Evolutionary conservation across 805 yeast species (phyloP).

Genomic region (Ascoidea rubescens): DNA sequence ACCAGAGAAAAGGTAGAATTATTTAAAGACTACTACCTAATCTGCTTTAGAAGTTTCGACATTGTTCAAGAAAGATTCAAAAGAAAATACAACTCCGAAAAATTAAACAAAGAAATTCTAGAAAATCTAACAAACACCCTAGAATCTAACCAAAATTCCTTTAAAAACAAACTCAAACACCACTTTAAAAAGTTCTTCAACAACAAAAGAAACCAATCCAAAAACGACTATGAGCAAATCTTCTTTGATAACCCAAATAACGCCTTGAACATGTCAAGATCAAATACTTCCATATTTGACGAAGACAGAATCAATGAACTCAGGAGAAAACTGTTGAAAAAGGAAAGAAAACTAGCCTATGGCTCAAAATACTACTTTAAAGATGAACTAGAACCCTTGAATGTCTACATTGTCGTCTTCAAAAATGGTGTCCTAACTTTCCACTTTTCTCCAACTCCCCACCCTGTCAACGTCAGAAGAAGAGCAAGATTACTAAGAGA

Average conservation of each 20-base stretch:
- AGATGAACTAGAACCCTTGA: slow-evolving; percentile 70
- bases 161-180: not conserved
- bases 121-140: slow-evolving; percentile 16
- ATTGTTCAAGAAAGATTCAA: slow-evolving; percentile 61
- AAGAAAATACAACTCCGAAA: slow-evolving; percentile 33
- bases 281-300: slow-evolving; percentile 1
- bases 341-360: not conserved
- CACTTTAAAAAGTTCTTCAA: too few relatives aligned
- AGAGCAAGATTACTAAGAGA: slow-evolving; percentile 81
- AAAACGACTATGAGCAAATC: not conserved
- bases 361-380: slow-evolving; percentile 1
- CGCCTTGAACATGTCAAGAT: not conserved
- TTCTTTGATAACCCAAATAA: not conserved
- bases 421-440: slow-evolving; percentile 83
- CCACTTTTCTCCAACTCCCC: slow-evolving; percentile 91
- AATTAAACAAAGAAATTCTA: slow-evolving; percentile 9
- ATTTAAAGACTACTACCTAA: slow-evolving; percentile 79
- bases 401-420: slow-evolving; percentile 87
- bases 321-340: not conserved
- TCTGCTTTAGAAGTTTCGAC: slow-evolving; percentile 78
- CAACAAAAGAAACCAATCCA: not conserved
- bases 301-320: slow-evolving; percentile 4
- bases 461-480: slow-evolving; percentile 89
- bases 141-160: not conserved
- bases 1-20: slow-evolving; percentile 91